Evolutionary conservation across 805 yeast species (phyloP).

Genomic region (Starmerella bombi): DNA sequence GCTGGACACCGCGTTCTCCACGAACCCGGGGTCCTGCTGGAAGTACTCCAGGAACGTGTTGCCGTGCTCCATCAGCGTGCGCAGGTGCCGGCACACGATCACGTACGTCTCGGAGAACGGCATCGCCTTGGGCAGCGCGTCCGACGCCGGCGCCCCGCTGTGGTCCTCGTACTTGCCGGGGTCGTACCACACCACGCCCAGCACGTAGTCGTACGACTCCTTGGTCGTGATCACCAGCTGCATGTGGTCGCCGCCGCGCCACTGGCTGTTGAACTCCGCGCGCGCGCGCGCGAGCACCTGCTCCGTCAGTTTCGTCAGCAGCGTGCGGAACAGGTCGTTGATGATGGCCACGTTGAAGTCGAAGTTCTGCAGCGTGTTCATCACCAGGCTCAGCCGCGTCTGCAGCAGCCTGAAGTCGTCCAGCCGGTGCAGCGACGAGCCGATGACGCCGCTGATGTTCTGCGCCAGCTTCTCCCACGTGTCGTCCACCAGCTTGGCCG

Average conservation of each 20-base stretch:
- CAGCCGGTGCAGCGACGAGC: slow-evolving; percentile 24
- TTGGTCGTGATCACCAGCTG: slow-evolving; percentile 58
- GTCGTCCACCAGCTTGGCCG: slow-evolving; percentile 53
- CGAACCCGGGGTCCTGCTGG: slow-evolving; percentile 46
- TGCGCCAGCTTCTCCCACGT: slow-evolving; percentile 57
- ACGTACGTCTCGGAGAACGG: slow-evolving; percentile 88
- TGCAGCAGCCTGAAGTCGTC: slow-evolving; percentile 33
- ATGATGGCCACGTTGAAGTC: slow-evolving; percentile 47
- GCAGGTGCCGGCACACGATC: slow-evolving; percentile 64
- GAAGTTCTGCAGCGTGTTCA: slow-evolving; percentile 64
- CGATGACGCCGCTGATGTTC: slow-evolving; percentile 22
- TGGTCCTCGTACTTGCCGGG: slow-evolving; percentile 34
- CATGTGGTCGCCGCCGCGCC: slow-evolving; percentile 76
- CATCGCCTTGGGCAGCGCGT: slow-evolving; percentile 45
- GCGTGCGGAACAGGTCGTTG: slow-evolving; percentile 44
- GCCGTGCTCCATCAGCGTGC: slow-evolving; percentile 50
- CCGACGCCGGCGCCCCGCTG: slow-evolving; percentile 13
- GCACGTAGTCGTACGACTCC: slow-evolving; percentile 47
- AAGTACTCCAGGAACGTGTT: slow-evolving; percentile 51
- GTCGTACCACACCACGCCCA: slow-evolving; percentile 57
- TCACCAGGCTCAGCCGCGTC: slow-evolving; percentile 51
- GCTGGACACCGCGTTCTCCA: slow-evolving; percentile 45
- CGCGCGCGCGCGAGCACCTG: slow-evolving; percentile 43
- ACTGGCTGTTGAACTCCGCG: slow-evolving; percentile 44
- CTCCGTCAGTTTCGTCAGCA: slow-evolving; percentile 50